Conservation (phyloP, 306 rosid species). For the Senna tora region DNA sequence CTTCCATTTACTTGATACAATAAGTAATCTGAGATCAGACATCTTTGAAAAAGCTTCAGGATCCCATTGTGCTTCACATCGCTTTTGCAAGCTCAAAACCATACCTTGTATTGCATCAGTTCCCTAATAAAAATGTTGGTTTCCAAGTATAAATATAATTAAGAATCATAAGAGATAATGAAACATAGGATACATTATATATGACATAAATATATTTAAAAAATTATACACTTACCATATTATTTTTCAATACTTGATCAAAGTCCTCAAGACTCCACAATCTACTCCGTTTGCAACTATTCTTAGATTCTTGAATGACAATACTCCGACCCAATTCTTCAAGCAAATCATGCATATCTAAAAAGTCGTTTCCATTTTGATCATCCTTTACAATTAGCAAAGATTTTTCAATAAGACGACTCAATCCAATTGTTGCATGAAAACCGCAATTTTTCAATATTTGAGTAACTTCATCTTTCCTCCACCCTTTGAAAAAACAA, state of each 20-base stretch:
- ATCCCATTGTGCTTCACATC: not conserved
- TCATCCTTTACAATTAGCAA: not conserved
- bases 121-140: not conserved
- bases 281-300: not conserved
- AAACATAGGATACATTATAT: too few species aligned
- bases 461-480: not conserved
- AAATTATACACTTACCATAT: not conserved
- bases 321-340: not conserved
- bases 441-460: constrained; percentile 3
- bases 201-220: too few species aligned
- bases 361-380: not conserved
- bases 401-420: not conserved
- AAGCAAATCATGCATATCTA: not conserved
- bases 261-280: not conserved
- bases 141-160: not conserved
- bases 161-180: too few species aligned
- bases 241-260: not conserved
- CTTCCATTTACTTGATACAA: too few species aligned
- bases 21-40: not conserved
- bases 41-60: not conserved
- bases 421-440: not conserved
- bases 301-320: not conserved
- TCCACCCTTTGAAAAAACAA: not conserved
- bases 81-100: not conserved
- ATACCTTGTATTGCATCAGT: not conserved